Base-by-base conservation (phyloP, 2,329 filamentous ascomycete genomes). In the Paradendryphiella salina region DNA sequence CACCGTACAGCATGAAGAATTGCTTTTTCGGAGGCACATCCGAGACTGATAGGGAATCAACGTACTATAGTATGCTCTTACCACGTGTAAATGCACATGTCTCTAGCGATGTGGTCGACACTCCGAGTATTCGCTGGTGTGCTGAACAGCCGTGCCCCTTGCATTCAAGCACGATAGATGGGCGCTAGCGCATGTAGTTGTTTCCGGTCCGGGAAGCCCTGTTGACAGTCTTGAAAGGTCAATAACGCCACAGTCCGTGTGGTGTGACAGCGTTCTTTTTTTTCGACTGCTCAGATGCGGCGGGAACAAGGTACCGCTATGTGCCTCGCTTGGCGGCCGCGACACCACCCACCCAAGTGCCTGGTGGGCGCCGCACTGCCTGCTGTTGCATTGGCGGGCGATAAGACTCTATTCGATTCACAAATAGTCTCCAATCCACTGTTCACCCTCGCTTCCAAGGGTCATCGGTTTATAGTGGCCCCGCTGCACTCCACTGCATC, bases 171-270 rank as follows among this genome's bases (percentile, higher is more conserved):
- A 53, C 46, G 32, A 26, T 41, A 32, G 46, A 23, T 32, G 14
- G 9, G 45, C 45, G 20, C 36, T 46, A 45, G 31, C 15, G 40
- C 47, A 32, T 42, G 47, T 46, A 45, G 42, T 57, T 54, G 41
- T 47, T 31, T 47, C 44, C 51, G 52, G 54, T 47, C 44, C 51
- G 52, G 54, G 57, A 42, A 46, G 50, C 45, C 57, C 53, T 54
- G 33, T 34, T 42, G 41, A 36, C 38, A 54, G 48, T 47, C 40
- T 56, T 39, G 46, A 55, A 52, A 58, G 52, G 46, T 56, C 57
- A 66, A 67, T 66, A 67, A 65, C 67, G 63, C 68, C 66, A 67
- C 60, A 52, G 36, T 41, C 52, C 50, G 56, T 52, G 50, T 57
- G 43, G 64, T 67, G 59, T 56, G 54, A 68, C 63, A 49, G 43